Evolutionary conservation across 208 protist genomes (phyloP).

Genomic region (Tetramitus jugosus): DNA sequence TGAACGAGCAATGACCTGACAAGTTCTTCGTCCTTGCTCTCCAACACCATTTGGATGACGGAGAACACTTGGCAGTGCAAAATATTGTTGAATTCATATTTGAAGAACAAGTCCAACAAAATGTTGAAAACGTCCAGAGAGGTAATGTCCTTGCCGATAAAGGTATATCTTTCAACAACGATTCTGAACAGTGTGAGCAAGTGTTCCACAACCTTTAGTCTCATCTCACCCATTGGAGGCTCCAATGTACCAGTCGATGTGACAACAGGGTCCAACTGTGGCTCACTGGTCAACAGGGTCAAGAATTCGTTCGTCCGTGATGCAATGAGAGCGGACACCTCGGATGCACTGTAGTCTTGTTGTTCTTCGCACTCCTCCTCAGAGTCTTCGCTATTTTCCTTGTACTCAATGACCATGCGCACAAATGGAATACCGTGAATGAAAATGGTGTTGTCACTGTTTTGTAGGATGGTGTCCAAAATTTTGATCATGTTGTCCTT

Average conservation of each 20-base stretch:
- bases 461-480: neutral
- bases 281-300: neutral
- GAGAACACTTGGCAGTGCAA: neutral
- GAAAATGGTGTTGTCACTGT: neutral
- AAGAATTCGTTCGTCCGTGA: conserved; percentile 2
- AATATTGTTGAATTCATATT: conserved; percentile 11
- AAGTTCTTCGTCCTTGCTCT: neutral
- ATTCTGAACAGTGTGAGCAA: neutral
- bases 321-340: neutral
- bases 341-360: neutral
- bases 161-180: neutral
- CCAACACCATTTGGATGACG: neutral
- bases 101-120: neutral
- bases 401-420: neutral
- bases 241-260: neutral
- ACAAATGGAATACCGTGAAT: neutral
- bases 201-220: neutral
- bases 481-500: neutral
- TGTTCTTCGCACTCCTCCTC: too few relatives aligned
- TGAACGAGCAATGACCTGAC: neutral
- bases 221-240: conserved; percentile 3
- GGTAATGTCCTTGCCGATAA: neutral
- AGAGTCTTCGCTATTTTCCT: neutral
- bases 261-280: neutral
- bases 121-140: too few relatives aligned